Evolutionary conservation across 2,329 filamentous ascomycete species (phyloP), one percentile per base, ranked within the genome.

Genomic region (Lasiodiplodia sp.): DNA sequence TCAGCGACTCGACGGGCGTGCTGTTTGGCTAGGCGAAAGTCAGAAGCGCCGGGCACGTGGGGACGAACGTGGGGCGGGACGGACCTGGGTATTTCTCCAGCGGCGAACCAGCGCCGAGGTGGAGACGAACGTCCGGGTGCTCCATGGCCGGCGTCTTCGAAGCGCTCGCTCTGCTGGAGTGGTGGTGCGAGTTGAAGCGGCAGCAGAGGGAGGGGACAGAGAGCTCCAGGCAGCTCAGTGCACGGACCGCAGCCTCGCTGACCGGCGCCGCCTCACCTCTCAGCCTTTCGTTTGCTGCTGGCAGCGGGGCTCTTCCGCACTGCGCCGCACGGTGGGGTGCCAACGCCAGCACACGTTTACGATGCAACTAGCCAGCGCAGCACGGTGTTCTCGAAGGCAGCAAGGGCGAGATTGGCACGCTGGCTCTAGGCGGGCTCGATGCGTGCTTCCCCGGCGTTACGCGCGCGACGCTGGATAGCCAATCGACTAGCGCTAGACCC

Each of bases 51-150:
- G 6, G 55, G 40, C 25, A 68, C 47, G 51, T 51, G 58, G 40
- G 37, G 49, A 56, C 21, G 12, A 34, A 23, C 52, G 31, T 55
- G 28, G 72, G 70, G 52, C 28, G 16, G 21, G n/a, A 71, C 75
- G 70, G 56, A 80, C 79, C 78, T 67, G 79, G 78, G 71, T 81
- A 81, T 70, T 80, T 81, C 31, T 81, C 78, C 21, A 79, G 71
- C 16, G 74, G 72, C 40, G 74, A 73, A 23, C 71, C 72, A 38
- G 76, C 72, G 63, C 77, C 74, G 56, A 80, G 67, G 71, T 79
- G 78, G 53, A 80, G 49, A 76, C 77, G 77, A 56, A 76, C 76
- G 49, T 79, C 76, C 70, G 76, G 73, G 25, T 70, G 47, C 34
- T 65, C 51, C 62, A 65, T 65, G 47, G 62, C 51, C 49, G 34